These are phyloP conservation scores for Entoloma clypeatum DNA, from an alignment of 1,284 basidiomycete species.

Conservation along the genomic window DNA sequence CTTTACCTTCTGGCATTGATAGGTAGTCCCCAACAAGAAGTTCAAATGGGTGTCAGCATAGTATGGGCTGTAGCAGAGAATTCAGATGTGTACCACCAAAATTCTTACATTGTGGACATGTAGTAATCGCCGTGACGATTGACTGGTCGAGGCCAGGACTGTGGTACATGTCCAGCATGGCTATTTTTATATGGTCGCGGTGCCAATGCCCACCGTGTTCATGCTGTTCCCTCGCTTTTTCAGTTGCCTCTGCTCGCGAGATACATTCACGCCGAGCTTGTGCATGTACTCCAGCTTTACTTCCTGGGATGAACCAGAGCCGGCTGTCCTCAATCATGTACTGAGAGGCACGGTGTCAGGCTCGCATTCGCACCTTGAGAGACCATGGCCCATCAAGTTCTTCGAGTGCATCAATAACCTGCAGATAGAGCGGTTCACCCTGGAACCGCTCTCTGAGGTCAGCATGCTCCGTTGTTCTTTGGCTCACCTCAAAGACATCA, in stretches of 20 bases:
- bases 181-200: slow-evolving; percentile 26
- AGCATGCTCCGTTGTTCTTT: not conserved
- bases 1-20: too few species aligned
- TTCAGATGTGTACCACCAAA: slow-evolving; percentile 22
- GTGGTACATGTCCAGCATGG: slow-evolving; percentile 23
- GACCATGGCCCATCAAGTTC: slow-evolving; percentile 10
- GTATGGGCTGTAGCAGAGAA: slow-evolving; percentile 32
- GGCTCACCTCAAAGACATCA: slow-evolving; percentile 23
- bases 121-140: slow-evolving; percentile 26
- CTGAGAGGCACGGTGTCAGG: slow-evolving; percentile 1
- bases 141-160: slow-evolving; percentile 29
- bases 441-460: slow-evolving; percentile 22
- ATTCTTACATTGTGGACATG: slow-evolving; percentile 23
- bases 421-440: slow-evolving; percentile 23
- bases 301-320: too few species aligned
- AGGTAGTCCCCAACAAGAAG: too few species aligned
- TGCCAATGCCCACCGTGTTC: slow-evolving; percentile 26
- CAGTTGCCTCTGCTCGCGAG: too few species aligned
- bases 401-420: slow-evolving; percentile 26
- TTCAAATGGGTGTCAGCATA: slow-evolving; percentile 2
- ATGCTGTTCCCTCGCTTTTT: too few species aligned
- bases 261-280: too few species aligned
- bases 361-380: not conserved
- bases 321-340: slow-evolving; percentile 15
- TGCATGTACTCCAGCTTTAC: slow-evolving; percentile 15